Evolutionary conservation across 1,284 basidiomycete species (phyloP).

Genomic region (Uromyces viciae-fabae): DNA sequence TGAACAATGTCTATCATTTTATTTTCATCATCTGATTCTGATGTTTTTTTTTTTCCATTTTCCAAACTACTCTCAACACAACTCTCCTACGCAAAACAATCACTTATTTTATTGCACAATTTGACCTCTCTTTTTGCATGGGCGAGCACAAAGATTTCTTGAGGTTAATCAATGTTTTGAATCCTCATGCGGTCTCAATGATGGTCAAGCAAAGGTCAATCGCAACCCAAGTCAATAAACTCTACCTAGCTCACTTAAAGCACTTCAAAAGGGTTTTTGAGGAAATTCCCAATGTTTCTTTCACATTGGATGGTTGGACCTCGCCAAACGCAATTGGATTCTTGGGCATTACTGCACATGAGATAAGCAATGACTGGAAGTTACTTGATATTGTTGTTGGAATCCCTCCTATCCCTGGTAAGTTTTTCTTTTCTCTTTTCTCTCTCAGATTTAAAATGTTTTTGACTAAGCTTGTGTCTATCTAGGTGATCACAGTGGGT

Average conservation of each 20-base stretch:
- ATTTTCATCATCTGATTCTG: too few relatives aligned
- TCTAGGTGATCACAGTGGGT: background rate
- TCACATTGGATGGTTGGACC: background rate
- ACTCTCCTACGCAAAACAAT: too few relatives aligned
- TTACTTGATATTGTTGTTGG: background rate
- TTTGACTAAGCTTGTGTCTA: too few relatives aligned
- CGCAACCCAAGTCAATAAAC: background rate
- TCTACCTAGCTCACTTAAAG: background rate
- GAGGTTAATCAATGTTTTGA: background rate
- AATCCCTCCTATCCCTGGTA: background rate
- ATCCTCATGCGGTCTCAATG: background rate
- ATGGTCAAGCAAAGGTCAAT: background rate
- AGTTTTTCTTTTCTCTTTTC: background rate
- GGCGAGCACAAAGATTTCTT: background rate
- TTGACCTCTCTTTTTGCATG: background rate
- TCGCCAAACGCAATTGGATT: background rate
- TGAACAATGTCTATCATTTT: too few relatives aligned
- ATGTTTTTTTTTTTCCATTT: too few relatives aligned
- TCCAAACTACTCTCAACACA: too few relatives aligned
- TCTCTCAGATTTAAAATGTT: background rate
- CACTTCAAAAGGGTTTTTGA: background rate
- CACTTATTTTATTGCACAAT: background rate
- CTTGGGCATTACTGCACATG: background rate
- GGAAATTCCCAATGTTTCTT: background rate
- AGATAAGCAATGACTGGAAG: background rate